Conservation (phyloP, 805 yeast genomes). For the Saccharomycopsis schoenii region DNA sequence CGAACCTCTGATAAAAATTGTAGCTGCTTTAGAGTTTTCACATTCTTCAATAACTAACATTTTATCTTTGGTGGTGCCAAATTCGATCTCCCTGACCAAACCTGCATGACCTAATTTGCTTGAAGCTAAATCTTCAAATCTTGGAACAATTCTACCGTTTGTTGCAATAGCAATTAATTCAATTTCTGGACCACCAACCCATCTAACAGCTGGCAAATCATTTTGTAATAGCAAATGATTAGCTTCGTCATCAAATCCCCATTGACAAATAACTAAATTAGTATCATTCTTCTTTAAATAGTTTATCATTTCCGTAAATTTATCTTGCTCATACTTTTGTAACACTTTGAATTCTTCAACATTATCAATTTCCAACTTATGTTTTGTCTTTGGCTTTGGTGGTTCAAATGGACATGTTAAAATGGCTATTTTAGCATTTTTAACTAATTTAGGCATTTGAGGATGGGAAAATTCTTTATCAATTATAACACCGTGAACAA, state of each 20-base stretch:
- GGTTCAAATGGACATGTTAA: slow-evolving; percentile 99
- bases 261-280: slow-evolving; percentile 90
- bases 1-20: slow-evolving; percentile 90
- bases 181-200: slow-evolving; percentile 93
- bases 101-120: slow-evolving; percentile 88
- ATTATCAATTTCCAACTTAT: slow-evolving; percentile 94
- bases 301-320: slow-evolving; percentile 84
- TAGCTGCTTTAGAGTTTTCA: slow-evolving; percentile 91
- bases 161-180: slow-evolving; percentile 97
- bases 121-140: slow-evolving; percentile 82
- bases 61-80: slow-evolving; percentile 92
- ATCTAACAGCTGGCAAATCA: slow-evolving; percentile 89
- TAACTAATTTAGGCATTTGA: slow-evolving; percentile 76
- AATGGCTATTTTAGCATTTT: slow-evolving; percentile 83
- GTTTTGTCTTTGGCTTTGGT: slow-evolving; percentile 98
- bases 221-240: slow-evolving; percentile 74
- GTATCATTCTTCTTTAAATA: slow-evolving; percentile 83
- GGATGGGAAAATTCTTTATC: slow-evolving; percentile 98
- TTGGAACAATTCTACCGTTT: slow-evolving; percentile 91
- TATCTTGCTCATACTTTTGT: slow-evolving; percentile 86
- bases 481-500: slow-evolving; percentile 84
- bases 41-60: slow-evolving; percentile 94
- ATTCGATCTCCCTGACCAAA: slow-evolving; percentile 72
- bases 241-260: slow-evolving; percentile 88
- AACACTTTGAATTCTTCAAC: slow-evolving; percentile 89